A percentile compares a stretch with the other conserved stretches of the same genome.
Conservation (phyloP, 345 rosid genomes). For the Pugionium cornutum region DNA sequence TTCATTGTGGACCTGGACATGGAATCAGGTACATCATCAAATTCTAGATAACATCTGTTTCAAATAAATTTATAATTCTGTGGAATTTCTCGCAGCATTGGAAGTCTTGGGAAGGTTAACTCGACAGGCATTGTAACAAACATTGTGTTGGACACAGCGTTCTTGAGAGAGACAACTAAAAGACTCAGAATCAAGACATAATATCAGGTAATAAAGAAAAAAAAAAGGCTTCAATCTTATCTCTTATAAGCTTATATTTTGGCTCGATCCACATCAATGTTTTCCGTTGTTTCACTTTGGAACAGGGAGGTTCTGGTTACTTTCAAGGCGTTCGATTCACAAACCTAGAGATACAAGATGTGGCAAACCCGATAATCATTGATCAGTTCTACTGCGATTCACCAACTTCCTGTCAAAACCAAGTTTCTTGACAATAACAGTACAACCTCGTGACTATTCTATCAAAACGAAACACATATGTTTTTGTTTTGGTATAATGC, state of each 20-base stretch:
- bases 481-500: not conserved
- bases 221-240: not conserved
- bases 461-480: slow-evolving; percentile 5
- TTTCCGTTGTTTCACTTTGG: not conserved
- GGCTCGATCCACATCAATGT: not conserved
- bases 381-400: slow-evolving; percentile 99
- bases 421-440: slow-evolving; percentile 46
- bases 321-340: slow-evolving; percentile 78
- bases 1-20: slow-evolving; percentile 97
- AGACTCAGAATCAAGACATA: slow-evolving; percentile 95
- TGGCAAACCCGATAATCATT: slow-evolving; percentile 84
- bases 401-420: slow-evolving; percentile 71
- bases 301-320: slow-evolving; percentile 92
- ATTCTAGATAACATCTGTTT: not conserved
- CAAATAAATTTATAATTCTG: slow-evolving; percentile 3
- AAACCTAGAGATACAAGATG: slow-evolving; percentile 82
- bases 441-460: slow-evolving; percentile 8
- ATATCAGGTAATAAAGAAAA: slow-evolving; percentile 68
- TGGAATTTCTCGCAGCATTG: slow-evolving; percentile 55
- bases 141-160: slow-evolving; percentile 91
- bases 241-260: not conserved
- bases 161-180: slow-evolving; percentile 73
- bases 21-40: slow-evolving; percentile 70
- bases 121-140: slow-evolving; percentile 75
- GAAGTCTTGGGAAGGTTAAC: slow-evolving; percentile 94